Base-by-base conservation (phyloP, 441 rosid genomes). In the Dalechampia spathulata region DNA sequence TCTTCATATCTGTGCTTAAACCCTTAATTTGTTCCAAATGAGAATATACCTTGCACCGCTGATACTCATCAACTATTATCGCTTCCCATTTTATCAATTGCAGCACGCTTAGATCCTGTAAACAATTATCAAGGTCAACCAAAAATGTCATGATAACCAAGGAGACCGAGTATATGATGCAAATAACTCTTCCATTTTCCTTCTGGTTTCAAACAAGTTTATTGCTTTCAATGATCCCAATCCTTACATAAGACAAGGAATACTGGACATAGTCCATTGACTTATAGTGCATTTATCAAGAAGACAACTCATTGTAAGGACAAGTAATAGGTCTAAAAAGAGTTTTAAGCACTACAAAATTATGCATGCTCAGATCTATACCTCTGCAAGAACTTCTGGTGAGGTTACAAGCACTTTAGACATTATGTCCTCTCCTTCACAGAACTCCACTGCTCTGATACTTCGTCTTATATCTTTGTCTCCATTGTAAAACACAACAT, bases 41-140 rank as follows among this genome's bases (percentile, higher is more conserved):
- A 8, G 67, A 52, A 34, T 57, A 39, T 49, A 70, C 61, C 26
- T 56, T 57, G 9, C 68, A 41, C 41, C 55, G 61, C 54, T 78
- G 86, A 64, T 78, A 76, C 43, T 74, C 86, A 63, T 83, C 86
- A 57, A 83, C 61, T 46, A 80, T 64, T 45, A 83, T 21, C 45
- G 73, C 74, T 58, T 76, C 80, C 89, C 89, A 83, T 58, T 61
- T 67, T 49, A 66, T 71, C 20, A 55, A 58, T 40, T 41, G 14
- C 48, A 83, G 61, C 19, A 72, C 49, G 37, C 54, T 28, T 45
- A 72, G 36, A 70, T 83, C 89, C 89, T 83, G 83, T 68, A 76
- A 71, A 55, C 19, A 47, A 68, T 27, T 23, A 41, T 21, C 8
- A 38, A 43, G 37, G 39, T 56, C 52, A 54, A 57, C 45, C 46